Conservation (phyloP, 2,329 filamentous ascomycete genomes). For the Ophiostoma montium region DNA sequence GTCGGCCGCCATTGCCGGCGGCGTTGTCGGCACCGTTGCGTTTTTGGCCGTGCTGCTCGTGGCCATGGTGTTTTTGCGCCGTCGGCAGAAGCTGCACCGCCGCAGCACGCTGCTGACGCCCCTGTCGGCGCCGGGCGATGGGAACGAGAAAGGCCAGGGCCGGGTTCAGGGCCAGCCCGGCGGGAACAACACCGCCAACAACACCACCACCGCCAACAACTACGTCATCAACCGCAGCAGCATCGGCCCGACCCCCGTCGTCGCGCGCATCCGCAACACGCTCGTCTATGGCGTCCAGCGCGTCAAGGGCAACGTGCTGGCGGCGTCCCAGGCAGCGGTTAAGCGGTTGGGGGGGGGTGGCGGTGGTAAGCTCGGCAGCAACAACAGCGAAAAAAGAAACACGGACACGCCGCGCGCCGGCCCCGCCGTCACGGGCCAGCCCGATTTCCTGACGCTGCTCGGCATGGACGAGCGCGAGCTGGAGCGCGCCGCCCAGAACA, state of each 20-base stretch:
- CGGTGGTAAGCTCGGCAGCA: background rate
- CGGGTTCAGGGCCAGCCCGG: background rate
- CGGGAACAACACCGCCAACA: conserved; percentile 27
- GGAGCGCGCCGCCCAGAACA: conserved; percentile 23
- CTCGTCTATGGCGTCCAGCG: conserved; percentile 24
- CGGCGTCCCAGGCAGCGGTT: too few species aligned
- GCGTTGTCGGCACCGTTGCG: conserved; percentile 35
- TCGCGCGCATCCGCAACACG: conserved; percentile 26
- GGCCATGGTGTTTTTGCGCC: conserved; percentile 36
- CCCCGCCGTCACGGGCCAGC: conserved; percentile 22
- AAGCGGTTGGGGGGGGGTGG: too few species aligned
- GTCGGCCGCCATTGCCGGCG: conserved; percentile 31
- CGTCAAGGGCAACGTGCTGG: conserved; percentile 21
- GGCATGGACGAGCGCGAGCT: conserved; percentile 29
- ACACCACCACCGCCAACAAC: conserved; percentile 28
- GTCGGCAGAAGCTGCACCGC: conserved; percentile 26
- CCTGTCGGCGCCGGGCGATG: conserved; percentile 19
- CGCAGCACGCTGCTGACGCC: conserved; percentile 36
- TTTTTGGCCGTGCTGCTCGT: conserved; percentile 32
- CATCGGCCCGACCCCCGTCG: conserved; percentile 33
- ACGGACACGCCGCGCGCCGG: conserved; percentile 18
- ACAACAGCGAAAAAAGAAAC: background rate
- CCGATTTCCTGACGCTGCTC: conserved; percentile 30
- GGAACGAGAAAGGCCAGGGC: conserved; percentile 12
- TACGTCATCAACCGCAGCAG: conserved; percentile 32